Evolutionary conservation across 179 eudicot species (phyloP).

Genomic region (Corrigiola litoralis): DNA sequence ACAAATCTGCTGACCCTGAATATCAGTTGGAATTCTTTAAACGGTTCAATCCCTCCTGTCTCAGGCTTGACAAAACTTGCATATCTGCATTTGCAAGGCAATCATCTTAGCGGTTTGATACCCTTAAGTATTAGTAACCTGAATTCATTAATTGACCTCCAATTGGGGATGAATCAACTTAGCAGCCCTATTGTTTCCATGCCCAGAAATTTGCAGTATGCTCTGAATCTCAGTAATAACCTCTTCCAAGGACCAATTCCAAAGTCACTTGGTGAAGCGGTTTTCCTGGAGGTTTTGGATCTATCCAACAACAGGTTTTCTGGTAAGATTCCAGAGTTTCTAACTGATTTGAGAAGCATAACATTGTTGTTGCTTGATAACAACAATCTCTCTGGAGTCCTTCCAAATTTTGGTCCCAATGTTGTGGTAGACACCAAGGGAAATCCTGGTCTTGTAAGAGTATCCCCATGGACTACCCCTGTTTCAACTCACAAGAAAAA

Average conservation of each 20-base stretch:
- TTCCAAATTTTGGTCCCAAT: slow-evolving; percentile 34
- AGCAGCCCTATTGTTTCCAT: slow-evolving; percentile 48
- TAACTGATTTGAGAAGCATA: slow-evolving; percentile 33
- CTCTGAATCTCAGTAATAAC: slow-evolving; percentile 70
- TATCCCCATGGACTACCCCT: not conserved
- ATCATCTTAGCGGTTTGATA: slow-evolving; percentile 53
- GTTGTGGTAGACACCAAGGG: slow-evolving; percentile 35
- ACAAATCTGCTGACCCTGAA: slow-evolving; percentile 41
- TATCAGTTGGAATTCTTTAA: slow-evolving; percentile 52
- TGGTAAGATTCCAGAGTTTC: slow-evolving; percentile 50
- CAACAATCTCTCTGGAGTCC: slow-evolving; percentile 53
- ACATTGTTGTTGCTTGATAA: slow-evolving; percentile 49
- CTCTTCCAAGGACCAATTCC: slow-evolving; percentile 57
- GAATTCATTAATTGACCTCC: slow-evolving; percentile 50
- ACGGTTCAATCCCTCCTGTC: slow-evolving; percentile 58
- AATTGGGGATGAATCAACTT: slow-evolving; percentile 56
- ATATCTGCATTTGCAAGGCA: slow-evolving; percentile 55
- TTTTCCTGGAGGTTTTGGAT: slow-evolving; percentile 61
- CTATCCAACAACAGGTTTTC: slow-evolving; percentile 64
- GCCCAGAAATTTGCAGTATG: slow-evolving; percentile 51
- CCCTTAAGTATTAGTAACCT: slow-evolving; percentile 41
- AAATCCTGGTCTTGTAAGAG: slow-evolving; percentile 28
- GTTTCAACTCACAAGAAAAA: slow-evolving; percentile 19
- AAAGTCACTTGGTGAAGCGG: slow-evolving; percentile 19
- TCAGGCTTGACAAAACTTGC: slow-evolving; percentile 40